These are phyloP conservation scores for Eimeria necatrix DNA, from an alignment of 169 alveolate genomes.

Conservation along the genomic window DNA sequence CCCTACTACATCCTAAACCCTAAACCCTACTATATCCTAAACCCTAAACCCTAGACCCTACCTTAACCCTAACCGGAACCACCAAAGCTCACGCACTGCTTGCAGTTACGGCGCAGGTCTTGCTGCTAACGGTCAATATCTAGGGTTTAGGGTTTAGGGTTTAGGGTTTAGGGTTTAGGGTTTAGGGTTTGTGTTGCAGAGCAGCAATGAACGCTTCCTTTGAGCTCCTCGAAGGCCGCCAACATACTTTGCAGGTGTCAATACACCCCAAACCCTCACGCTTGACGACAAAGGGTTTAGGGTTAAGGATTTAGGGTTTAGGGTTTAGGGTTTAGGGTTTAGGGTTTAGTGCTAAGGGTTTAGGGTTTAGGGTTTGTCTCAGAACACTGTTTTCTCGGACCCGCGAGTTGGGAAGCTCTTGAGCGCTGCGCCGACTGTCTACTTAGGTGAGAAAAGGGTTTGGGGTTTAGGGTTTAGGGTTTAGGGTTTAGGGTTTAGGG, in stretches of 20 bases:
- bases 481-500: too few species aligned
- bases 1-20: too few species aligned
- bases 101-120: neutral
- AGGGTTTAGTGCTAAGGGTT: neutral
- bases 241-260: constrained; percentile 9
- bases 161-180: neutral
- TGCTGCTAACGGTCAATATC: neutral
- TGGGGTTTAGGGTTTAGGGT: too few species aligned
- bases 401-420: constrained; percentile 64
- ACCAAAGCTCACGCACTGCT: too few species aligned
- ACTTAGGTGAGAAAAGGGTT: constrained; percentile 61
- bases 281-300: too few species aligned
- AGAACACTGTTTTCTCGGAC: constrained; percentile 51
- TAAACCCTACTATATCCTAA: too few species aligned
- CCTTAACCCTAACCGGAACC: neutral
- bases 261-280: constrained; percentile 18
- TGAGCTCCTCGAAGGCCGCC: constrained; percentile 40
- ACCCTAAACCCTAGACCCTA: neutral
- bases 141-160: neutral
- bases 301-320: neutral
- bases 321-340: neutral
- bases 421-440: constrained; percentile 58
- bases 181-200: constrained; percentile 42
- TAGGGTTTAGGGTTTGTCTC: constrained; percentile 22
- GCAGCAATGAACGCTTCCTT: constrained; percentile 11